phyloP scores from a whole-genome alignment of 805 yeast species.

The Wickerhamiella qilinensis region DNA sequence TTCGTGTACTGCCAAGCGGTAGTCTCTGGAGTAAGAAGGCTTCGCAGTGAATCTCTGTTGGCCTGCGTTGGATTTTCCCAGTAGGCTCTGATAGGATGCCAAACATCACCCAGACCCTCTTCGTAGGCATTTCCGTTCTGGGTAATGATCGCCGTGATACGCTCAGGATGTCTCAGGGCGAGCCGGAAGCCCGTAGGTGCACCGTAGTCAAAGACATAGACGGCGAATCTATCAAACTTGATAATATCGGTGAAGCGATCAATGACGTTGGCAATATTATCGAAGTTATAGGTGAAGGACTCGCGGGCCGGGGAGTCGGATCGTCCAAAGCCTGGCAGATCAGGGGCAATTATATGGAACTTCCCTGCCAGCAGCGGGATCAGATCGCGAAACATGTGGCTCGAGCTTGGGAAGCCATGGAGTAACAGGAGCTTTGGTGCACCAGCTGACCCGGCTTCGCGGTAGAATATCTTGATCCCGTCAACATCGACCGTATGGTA shows the following conservation, averaged over 20 bases:
- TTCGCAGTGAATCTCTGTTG: slow-evolving; percentile 8
- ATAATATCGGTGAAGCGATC: slow-evolving; percentile 20
- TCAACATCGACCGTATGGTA: neutral
- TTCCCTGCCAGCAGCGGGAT: slow-evolving; percentile 24
- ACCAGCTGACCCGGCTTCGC: slow-evolving; percentile 25
- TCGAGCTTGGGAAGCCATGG: slow-evolving; percentile 32
- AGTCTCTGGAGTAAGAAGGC: slow-evolving; percentile 7
- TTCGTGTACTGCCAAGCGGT: slow-evolving; percentile 20
- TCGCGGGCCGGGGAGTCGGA: slow-evolving; percentile 20
- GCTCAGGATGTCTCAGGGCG: slow-evolving; percentile 22
- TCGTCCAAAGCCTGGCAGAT: slow-evolving; percentile 29
- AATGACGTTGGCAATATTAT: slow-evolving; percentile 20
- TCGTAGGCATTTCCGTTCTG: slow-evolving; percentile 33
- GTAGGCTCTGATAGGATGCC: slow-evolving; percentile 23
- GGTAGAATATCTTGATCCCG: slow-evolving; percentile 24
- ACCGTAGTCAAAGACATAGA: slow-evolving; percentile 31
- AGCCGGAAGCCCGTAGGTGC: slow-evolving; percentile 28
- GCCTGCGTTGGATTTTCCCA: slow-evolving; percentile 20
- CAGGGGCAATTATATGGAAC: slow-evolving; percentile 30
- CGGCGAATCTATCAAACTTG: slow-evolving; percentile 18
- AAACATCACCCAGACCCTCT: slow-evolving; percentile 27
- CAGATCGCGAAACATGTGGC: slow-evolving; percentile 25
- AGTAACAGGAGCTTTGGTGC: slow-evolving; percentile 23
- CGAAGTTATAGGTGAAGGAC: too few species aligned
- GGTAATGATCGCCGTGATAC: slow-evolving; percentile 21